phyloP scores from a whole-genome alignment of 208 protist genomes.

The Balamuthia mandrillaris region DNA sequence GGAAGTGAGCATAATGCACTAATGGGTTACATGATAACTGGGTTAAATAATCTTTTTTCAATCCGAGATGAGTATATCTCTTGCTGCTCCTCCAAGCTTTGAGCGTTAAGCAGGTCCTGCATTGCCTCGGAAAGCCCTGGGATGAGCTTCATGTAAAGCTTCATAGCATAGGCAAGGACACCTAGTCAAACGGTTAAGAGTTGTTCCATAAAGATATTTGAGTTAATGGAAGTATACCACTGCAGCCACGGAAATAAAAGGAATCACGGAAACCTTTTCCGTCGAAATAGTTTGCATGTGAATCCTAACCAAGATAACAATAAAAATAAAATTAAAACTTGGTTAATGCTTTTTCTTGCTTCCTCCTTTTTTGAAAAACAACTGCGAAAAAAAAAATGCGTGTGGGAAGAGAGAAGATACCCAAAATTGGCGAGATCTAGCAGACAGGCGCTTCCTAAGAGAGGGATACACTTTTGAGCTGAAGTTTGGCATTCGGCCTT shows the following conservation, averaged over 20 bases:
- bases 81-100: slow-evolving; percentile 27
- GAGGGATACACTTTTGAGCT: slow-evolving; percentile 34
- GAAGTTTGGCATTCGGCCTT: slow-evolving; percentile 27
- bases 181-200: background rate
- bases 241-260: background rate
- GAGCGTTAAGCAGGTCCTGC: slow-evolving; percentile 7
- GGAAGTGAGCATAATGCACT: background rate
- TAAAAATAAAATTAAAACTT: no score
- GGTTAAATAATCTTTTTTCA: slow-evolving; percentile 37
- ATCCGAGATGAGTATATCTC: slow-evolving; percentile 27
- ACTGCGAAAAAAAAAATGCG: no score
- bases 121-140: slow-evolving; percentile 7
- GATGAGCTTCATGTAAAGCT: slow-evolving; percentile 4
- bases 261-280: slow-evolving; percentile 1
- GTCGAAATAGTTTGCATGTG: slow-evolving; percentile 35
- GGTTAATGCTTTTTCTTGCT: no score
- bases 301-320: no score
- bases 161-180: slow-evolving; percentile 16
- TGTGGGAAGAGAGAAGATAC: no score
- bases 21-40: slow-evolving; percentile 36
- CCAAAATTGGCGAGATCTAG: background rate
- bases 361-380: no score
- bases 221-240: background rate
- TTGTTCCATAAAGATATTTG: background rate
- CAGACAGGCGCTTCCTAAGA: slow-evolving; percentile 29